Conservation (phyloP, 192 early-diverging fungal species). For the Chytriomyces hyalinus region DNA sequence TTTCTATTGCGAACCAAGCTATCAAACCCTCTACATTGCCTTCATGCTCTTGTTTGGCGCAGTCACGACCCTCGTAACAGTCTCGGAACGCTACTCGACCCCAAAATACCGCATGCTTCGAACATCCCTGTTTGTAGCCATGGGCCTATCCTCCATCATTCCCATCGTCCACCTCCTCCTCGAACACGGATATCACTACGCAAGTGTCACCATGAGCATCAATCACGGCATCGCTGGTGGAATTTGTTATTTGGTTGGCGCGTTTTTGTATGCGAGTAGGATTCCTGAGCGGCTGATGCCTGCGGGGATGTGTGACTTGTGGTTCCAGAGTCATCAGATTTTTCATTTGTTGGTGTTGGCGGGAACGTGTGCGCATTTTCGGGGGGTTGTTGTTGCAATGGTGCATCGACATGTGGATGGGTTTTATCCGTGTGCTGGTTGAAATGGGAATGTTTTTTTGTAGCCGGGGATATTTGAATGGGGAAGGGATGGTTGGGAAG, state of each 20-base stretch:
- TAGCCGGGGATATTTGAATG: not conserved
- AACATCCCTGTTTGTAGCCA: slow-evolving; percentile 75
- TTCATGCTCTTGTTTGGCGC: slow-evolving; percentile 68
- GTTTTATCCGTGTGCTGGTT: not conserved
- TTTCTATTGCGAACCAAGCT: slow-evolving; percentile 66
- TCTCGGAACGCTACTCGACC: slow-evolving; percentile 68
- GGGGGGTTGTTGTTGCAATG: slow-evolving; percentile 10
- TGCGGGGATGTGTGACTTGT: slow-evolving; percentile 76
- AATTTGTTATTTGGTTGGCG: slow-evolving; percentile 77
- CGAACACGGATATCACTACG: slow-evolving; percentile 37
- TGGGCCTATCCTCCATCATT: slow-evolving; percentile 79
- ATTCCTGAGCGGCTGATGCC: slow-evolving; percentile 88
- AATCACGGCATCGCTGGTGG: slow-evolving; percentile 76
- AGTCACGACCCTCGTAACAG: slow-evolving; percentile 62
- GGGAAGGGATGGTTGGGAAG: too few species aligned
- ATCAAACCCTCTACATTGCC: slow-evolving; percentile 61
- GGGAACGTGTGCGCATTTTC: slow-evolving; percentile 56
- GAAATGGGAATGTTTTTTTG: not conserved
- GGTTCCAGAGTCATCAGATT: slow-evolving; percentile 84
- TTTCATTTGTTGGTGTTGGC: slow-evolving; percentile 83
- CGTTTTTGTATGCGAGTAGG: slow-evolving; percentile 81
- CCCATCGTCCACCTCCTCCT: slow-evolving; percentile 67
- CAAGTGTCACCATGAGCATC: slow-evolving; percentile 52
- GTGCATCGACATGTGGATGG: slow-evolving; percentile 21
- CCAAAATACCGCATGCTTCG: slow-evolving; percentile 81